Conservation (phyloP, 148 eudicot species). For the Cornus florida region DNA sequence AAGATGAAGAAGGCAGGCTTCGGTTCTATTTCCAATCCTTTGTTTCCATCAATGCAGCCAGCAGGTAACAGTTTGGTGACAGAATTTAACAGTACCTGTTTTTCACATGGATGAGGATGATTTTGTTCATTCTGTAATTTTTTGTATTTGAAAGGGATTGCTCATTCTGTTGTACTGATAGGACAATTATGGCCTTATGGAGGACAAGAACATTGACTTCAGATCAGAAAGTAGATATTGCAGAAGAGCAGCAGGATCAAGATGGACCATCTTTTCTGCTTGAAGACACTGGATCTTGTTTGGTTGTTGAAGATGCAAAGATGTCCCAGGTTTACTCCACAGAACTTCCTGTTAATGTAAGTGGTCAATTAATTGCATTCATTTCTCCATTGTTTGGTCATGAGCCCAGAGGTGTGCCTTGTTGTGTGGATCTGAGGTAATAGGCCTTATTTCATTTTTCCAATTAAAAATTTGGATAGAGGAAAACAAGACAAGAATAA, state of each 20-base stretch:
- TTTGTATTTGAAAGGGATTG: not conserved
- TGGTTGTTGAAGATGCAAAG: constrained; percentile 51
- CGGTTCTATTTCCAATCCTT: constrained; percentile 79
- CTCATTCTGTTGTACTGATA: constrained; percentile 18
- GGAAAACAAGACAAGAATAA: not conserved
- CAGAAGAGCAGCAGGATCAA: constrained; percentile 55
- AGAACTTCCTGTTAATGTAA: constrained; percentile 68
- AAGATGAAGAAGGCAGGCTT: constrained; percentile 81
- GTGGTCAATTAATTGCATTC: constrained; percentile 20
- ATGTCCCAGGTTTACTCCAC: constrained; percentile 56
- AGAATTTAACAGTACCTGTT: not conserved
- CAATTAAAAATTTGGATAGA: too few relatives aligned
- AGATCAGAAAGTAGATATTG: constrained; percentile 57
- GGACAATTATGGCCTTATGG: constrained; percentile 88
- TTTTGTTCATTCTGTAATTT: not conserved
- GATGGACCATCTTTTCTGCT: constrained; percentile 37
- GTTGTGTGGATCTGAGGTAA: too few relatives aligned
- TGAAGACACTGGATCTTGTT: constrained; percentile 35
- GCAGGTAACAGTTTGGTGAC: constrained; percentile 44
- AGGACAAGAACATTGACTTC: constrained; percentile 60
- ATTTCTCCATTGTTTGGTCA: constrained; percentile 2
- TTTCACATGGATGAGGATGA: not conserved
- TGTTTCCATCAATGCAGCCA: constrained; percentile 64
- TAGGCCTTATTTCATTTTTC: not conserved
- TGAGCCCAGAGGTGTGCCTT: not conserved